phyloP scores from a whole-genome alignment of 345 rosid genomes.

The Hibiscus tridactylites region DNA sequence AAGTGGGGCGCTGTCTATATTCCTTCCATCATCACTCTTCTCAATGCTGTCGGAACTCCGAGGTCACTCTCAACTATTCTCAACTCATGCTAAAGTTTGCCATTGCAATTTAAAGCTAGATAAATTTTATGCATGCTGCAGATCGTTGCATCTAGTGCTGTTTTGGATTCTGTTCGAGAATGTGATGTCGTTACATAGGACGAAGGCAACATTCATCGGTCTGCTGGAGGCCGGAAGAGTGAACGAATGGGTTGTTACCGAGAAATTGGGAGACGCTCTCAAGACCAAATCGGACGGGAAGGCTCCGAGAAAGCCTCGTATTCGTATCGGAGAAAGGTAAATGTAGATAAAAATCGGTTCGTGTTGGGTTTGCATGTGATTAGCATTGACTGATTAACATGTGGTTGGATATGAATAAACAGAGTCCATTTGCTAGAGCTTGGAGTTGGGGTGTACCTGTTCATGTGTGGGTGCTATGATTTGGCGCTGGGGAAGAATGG shows the following conservation, averaged over 20 bases:
- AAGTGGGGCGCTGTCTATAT: conserved; percentile 84
- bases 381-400: not conserved
- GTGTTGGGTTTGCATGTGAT: not conserved
- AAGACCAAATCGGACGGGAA: conserved; percentile 37
- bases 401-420: conserved; percentile 14
- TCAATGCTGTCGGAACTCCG: conserved; percentile 83
- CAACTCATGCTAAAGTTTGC: too few species aligned
- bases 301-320: conserved; percentile 32
- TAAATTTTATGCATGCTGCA: conserved; percentile 10
- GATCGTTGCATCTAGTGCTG: conserved; percentile 48
- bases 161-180: conserved; percentile 90
- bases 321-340: conserved; percentile 64
- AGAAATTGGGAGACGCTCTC: conserved; percentile 71
- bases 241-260: conserved; percentile 94
- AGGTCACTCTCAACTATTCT: conserved; percentile 30
- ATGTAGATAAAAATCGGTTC: too few species aligned
- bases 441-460: conserved; percentile 57
- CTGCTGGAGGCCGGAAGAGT: conserved; percentile 75
- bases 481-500: conserved; percentile 47
- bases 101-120: too few species aligned
- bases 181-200: conserved; percentile 86
- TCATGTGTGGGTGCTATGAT: conserved; percentile 73
- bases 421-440: conserved; percentile 68
- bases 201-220: conserved; percentile 80
- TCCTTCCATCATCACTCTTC: conserved; percentile 67